Base-by-base conservation (phyloP, 1,284 basidiomycete species). In the Inonotus obliquus region DNA sequence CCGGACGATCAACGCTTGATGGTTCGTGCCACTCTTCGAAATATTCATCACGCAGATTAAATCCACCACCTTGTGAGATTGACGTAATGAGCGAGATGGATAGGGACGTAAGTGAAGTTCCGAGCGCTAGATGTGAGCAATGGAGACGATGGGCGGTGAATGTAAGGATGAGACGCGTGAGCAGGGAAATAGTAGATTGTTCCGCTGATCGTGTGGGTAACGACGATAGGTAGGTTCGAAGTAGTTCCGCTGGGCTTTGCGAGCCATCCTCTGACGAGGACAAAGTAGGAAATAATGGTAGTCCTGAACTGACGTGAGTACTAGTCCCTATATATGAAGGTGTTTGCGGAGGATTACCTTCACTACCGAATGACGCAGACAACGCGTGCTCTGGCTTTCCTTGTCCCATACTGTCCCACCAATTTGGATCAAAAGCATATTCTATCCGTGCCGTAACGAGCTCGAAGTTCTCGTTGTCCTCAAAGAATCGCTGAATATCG, bases 31-130 rank as follows among this genome's bases (percentile, higher is more conserved):
- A 91, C 62, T 84, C 86, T 69, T 89, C 85, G 63, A 85, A 80
- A 29, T 84, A 77, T 67, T 94, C 89, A 67, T 91, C 85, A 13
- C 79, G 82, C 9, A 95, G 79, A 1, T 83, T 78, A 73, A 89
- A 92, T 0, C 92, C 93, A 1, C 85, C 83, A n/a, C 93, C 93
- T 67, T 87, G 83, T 0, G 91, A 83, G 54, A 94, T 86, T 9
- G 82, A 84, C 1, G 87, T 84, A 62, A 94, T 89, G 41, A 94
- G 76, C 11, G 85, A 83, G 54, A 94, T 81, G 0, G 92, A 92
- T 17, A 94, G 79, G 0, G 89, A 85, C 0, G 93, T 94, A 14
- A 93, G 77, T 0, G 87, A 90, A 23, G 91, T 89, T 61, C 92
- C 92, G n/a, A 93, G 77, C 4, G 94, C 75, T 9, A 94, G 76